Evolutionary conservation across 2,329 filamentous ascomycete species (phyloP), one percentile per base, ranked within the genome.

Genomic region (Trichoderma aggressivum): DNA sequence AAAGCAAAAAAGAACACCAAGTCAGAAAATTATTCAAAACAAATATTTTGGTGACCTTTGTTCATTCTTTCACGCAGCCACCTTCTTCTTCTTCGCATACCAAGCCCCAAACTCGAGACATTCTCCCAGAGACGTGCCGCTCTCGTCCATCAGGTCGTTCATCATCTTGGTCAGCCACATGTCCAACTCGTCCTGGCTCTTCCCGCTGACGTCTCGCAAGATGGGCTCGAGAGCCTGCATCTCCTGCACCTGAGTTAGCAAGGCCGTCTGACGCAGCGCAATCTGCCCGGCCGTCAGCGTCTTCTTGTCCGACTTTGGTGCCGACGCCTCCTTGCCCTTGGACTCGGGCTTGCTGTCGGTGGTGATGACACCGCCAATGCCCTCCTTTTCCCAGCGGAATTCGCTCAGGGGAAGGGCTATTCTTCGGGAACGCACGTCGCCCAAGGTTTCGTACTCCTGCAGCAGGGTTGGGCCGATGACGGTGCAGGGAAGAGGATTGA

Each of bases 121-220:
- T 81, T 98, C 94, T 61, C 94, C 94, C 84, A 90, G 94, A 61
- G 88, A 90, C 21, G 92, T 91, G 24, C 93, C 92, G 69, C 90
- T 90, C 72, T 95, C 91, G 79, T 91, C 90, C 78, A 97, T 86
- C 77, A 98, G 81, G 80, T 96, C 92, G 60, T 89, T 88, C 87
- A 94, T 95, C 91, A 97, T 93, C 80, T 91, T 93, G 53, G 91
- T 90, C 82, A 92, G 89, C 94, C 94, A 98, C 55, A 89, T 86
- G 79, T 97, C 92, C 94, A 94, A 98, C 82, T 98, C 94, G 75
- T 97, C 94, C 78, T 92, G 89, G 76, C 91, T 93, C 84, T 97
- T 97, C 16, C 91, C 92, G 77, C 92, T 97, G 59, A 90, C 89
- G 76, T 97, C 92, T 75, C 92, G 89, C 75, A 98, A 83, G 71